Evolutionary conservation across 2,329 filamentous ascomycete species (phyloP), one percentile per base, ranked within the genome.

Genomic region (Fusarium newnesense): DNA sequence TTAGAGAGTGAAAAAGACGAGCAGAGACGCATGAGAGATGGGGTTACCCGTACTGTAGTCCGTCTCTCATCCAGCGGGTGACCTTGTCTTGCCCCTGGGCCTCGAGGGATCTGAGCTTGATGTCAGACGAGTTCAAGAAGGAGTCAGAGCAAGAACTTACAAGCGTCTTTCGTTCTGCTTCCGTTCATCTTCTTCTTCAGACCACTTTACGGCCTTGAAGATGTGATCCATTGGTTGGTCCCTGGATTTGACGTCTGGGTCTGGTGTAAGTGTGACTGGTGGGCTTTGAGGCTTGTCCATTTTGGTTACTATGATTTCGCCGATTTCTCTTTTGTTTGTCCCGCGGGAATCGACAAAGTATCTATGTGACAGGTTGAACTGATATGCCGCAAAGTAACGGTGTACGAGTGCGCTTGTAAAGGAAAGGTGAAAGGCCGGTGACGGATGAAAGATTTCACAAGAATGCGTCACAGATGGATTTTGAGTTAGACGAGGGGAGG

Each of bases 21-120:
- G 8, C 32, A 57, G 18, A 57, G 43, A 54, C 39, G 24, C 32
- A 16, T 54, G 30, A 46, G 44, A 46, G 39, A 42, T 46, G 40
- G 52, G 49, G 57, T 47, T 70, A 64, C 49, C 64, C 70, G 58
- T 73, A 73, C 70, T 67, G 66, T 52, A 73, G 49, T 37, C 42
- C 61, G 39, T 73, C 70, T 50, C 47, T 73, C 66, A 73, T 73
- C 70, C 70, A 73, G 12, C 67, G 70, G 47, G 61, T 47, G 32
- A 73, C 70, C 37, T 74, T 73, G 42, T 73, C 70, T 18, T 62
- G 67, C 10, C 53, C 47, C 47, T 67, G 40, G 37, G 60, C 32
- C 18, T 59, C 40, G 30, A 71, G 34, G 9, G 36, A 58, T 44
- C 70, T 74, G 18, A 42, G 54, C 37, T 49, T n/a, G 12, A 21